Base-by-base conservation (phyloP, 352 stramenopile genomes). In the Pythium biforme region DNA sequence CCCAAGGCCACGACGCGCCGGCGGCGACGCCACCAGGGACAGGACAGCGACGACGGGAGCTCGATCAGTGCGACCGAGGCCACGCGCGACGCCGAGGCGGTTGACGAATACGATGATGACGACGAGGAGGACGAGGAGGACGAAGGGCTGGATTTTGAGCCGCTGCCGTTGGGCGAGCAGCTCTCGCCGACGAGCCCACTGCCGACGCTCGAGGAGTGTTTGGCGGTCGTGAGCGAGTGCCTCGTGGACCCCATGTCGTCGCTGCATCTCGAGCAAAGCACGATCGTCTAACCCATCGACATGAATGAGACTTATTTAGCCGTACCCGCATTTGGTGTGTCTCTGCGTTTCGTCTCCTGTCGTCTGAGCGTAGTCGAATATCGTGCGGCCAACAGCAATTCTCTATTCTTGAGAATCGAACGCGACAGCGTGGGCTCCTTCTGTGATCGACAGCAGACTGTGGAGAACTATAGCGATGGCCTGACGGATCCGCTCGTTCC, bases 241-340 rank as follows among this genome's bases (percentile, higher is more conserved):
- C 58, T 65, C 25, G 39, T 54, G 20, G 56, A 63, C 20, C 45
- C 29, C 17, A 23, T 50, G 7, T 19, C 15, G 56, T 23, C 22
- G n/a, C 23, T 39, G 5, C 46, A 96, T 99, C 75, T 45, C n/a
- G 55, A 54, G 10, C 41, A 46, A 23, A 50, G 39, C 39, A 22
- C 54, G 27, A 25, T 47, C 22, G 34, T 58, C 22, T 58, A 20
- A 58, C 7, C 8, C 31, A 1, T 10, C 31, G 3, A 11, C 8
- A 37, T 37, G 8, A 37, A 37, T 37, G 31, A 14, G 2, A 37
- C 8, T 11, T 37, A 37, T 37, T 37, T 37, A 37, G 31, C 31
- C 29, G 29, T 34, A 34, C 29, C 29, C 29, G 29, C n/a, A n/a
- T n/a, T n/a, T n/a, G n/a, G n/a, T n/a, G n/a, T n/a, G n/a, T n/a